These are phyloP conservation scores for Andalucia godoyi DNA, from an alignment of 78 protist species.

Conservation along the genomic window DNA sequence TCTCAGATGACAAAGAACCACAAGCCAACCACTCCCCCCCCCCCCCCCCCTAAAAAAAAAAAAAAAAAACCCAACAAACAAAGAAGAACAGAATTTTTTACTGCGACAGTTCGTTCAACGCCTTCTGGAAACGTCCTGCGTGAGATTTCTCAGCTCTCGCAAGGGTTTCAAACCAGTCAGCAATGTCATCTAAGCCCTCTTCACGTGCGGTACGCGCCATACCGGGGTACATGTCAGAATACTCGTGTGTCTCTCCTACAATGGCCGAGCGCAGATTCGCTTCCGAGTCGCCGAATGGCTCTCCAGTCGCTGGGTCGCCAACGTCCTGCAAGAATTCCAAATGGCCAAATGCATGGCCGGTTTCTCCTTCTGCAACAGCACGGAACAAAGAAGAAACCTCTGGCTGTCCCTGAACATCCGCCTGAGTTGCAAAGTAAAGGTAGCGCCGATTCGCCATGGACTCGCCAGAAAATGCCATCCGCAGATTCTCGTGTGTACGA, in stretches of 20 bases:
- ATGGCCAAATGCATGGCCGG: neutral
- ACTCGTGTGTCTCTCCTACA: constrained; percentile 1
- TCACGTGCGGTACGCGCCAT: no score
- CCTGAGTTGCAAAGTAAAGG: neutral
- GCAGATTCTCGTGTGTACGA: neutral
- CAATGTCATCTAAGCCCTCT: no score
- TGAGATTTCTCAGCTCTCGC: no score
- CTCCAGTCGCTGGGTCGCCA: neutral
- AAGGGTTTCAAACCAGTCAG: no score
- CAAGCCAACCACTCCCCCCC: no score
- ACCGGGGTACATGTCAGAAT: neutral
- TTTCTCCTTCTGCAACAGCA: neutral
- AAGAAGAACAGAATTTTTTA: no score
- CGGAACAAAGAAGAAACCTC: neutral
- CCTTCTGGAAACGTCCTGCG: no score
- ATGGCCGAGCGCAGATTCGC: neutral
- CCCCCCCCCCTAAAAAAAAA: no score
- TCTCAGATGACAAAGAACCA: no score
- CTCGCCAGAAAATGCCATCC: neutral
- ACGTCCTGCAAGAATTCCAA: neutral
- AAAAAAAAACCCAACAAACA: no score
- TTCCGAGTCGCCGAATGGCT: no score
- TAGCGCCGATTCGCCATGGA: neutral
- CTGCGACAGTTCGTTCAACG: no score
- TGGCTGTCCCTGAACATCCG: neutral